Percentiles rank a stretch among this genome's conserved stretches.
These are phyloP conservation scores for Neofusicoccum ribis DNA, from an alignment of 2,329 filamentous ascomycete genomes.

Conservation along the genomic window DNA sequence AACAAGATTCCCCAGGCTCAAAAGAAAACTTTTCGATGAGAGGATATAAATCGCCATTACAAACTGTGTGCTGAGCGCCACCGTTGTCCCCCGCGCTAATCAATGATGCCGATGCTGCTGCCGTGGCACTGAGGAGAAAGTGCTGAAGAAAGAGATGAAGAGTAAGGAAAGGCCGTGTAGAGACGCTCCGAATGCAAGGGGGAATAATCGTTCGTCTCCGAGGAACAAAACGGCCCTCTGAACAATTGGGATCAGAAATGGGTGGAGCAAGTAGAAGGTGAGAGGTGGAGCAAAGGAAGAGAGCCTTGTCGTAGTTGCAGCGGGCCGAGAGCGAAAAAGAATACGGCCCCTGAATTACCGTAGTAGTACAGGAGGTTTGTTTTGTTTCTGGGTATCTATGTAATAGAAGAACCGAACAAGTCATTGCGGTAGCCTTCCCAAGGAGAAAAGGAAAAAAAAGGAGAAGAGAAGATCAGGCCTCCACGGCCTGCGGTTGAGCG, in stretches of 20 bases:
- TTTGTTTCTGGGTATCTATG: conserved; percentile 19
- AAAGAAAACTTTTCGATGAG: conserved; percentile 1
- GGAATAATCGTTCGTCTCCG: not conserved
- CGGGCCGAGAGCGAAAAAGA: conserved; percentile 2
- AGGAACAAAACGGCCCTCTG: not conserved
- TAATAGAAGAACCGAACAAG: conserved; percentile 16
- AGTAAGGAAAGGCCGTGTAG: not conserved
- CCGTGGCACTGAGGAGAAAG: not conserved
- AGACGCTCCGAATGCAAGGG: not conserved
- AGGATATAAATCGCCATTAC: conserved; percentile 6
- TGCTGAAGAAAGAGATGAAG: not conserved
- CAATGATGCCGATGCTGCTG: not conserved
- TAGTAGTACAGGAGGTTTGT: conserved; percentile 11
- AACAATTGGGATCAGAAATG: not conserved
- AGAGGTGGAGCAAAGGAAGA: not conserved
- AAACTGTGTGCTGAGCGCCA: conserved; percentile 8
- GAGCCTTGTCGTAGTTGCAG: not conserved
- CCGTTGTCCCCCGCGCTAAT: not conserved
- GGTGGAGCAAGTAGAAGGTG: not conserved
- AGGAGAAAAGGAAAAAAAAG: conserved; percentile 2
- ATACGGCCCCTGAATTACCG: conserved; percentile 14
- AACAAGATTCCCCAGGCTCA: not conserved
- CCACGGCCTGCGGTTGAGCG: conserved; percentile 11
- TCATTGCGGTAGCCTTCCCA: conserved; percentile 1
- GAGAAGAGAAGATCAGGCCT: conserved; percentile 1